Base-by-base conservation (phyloP, 441 rosid species). In the Populus hybrid region DNA sequence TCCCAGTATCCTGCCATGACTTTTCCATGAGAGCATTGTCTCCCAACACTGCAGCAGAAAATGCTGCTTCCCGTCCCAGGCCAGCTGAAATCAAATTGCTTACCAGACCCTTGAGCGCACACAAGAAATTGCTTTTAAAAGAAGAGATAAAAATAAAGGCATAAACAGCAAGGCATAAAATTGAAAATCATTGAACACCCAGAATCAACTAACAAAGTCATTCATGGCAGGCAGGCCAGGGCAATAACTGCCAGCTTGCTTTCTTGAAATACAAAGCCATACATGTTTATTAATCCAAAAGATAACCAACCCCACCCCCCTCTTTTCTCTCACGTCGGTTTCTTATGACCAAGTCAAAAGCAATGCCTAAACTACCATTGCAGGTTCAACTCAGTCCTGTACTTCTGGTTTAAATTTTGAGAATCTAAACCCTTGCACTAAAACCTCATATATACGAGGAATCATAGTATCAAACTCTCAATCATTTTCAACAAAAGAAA, bases 1-100 rank as follows among this genome's bases (percentile, higher is more conserved):
- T 96, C 81, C 99, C 99, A 0, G 98, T 94, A 76, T 96, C 99
- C 88, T 91, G 96, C 99, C 99, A 96, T 40, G 97, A 96, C 85
- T 90, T 94, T 83, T 94, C 99, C 99, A 96, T 93, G 80, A 96
- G 95, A 70, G 91, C 96, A 83, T 94, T 94, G 87, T 96, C 99
- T 66, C 98, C 98, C 84, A 96, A 82, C 79, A 94, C 89, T 67
- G 98, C 98, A 79, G 97, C 98, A 66, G 99, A 79, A 87, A 96
- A 96, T 69, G 99, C 97, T 72, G 98, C 98, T 88, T 96, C 98
- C 59, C 95, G 88, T 73, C 99, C 99, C 80, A 90, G 88, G 77
- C 99, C 99, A 53, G 89, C 82, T 18, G 98, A 88, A 81, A 91
- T 84, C 85, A 96, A 86, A 88, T 91, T 95, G 89, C 86, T 94